phyloP scores from a whole-genome alignment of 1,139 yeast species.

The Candida sanyaensis region DNA sequence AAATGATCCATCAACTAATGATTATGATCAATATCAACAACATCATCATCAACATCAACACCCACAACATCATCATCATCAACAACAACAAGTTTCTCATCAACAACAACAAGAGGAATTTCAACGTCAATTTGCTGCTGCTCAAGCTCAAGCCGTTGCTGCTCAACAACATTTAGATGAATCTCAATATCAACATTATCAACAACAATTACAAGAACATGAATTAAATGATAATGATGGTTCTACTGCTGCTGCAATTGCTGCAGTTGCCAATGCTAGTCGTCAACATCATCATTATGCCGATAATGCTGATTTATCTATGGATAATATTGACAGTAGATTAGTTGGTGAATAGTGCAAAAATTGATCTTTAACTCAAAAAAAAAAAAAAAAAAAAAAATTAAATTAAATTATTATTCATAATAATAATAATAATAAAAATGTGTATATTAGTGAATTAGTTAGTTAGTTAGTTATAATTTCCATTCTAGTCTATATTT shows the following conservation, averaged over 20 bases:
- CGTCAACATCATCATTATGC: constrained; percentile 27
- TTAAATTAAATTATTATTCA: too few relatives aligned
- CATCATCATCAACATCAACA: constrained; percentile 11
- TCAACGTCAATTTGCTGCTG: constrained; percentile 33
- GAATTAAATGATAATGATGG: constrained; percentile 22
- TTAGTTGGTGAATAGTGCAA: constrained; percentile 45
- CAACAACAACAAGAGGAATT: constrained; percentile 41
- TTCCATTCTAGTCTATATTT: background rate
- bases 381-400: background rate
- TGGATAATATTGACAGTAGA: constrained; percentile 51
- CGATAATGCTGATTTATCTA: constrained; percentile 39
- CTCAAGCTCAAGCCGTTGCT: constrained; percentile 39
- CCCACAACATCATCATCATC: constrained; percentile 8
- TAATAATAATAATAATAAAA: background rate
- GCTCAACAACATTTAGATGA: constrained; percentile 31
- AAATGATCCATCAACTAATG: constrained; percentile 13
- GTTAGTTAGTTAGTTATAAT: background rate
- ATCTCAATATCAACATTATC: constrained; percentile 34
- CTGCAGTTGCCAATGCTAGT: constrained; percentile 42
- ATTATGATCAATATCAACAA: constrained; percentile 7
- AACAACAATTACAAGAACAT: constrained; percentile 23
- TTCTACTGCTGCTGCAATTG: constrained; percentile 45
- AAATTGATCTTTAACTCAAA: background rate
- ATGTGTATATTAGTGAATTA: background rate
- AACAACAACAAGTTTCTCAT: constrained; percentile 23